Base-by-base conservation (phyloP, 192 early-diverging fungal species). In the Backusella macrospora region DNA sequence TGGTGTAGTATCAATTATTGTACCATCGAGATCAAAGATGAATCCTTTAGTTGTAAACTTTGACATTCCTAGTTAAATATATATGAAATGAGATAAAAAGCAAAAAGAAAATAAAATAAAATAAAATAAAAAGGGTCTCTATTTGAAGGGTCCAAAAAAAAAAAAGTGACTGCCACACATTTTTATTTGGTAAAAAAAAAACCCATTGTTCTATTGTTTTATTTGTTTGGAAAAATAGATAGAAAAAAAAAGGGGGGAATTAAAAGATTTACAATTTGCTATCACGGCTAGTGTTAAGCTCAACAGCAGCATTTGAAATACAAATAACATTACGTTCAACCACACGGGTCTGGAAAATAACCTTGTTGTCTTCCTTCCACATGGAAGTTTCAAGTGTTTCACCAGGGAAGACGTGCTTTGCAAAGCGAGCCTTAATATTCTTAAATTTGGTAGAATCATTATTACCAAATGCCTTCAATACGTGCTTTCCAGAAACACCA, bases 321-420 rank as follows among this genome's bases (percentile, higher is more conserved):
- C 89, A 93, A 69, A 97, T 89, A 3, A 85, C 89, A 74, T 98
- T 88, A 26, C 97, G 90, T 84, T 99, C 98, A 55, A 99, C 96
- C 8, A 94, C 91, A 38, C 94, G 92, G 48, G 94, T 93, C 80
- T 95, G 91, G 91, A 98, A 99, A 72, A 99, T 84, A 16, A 99
- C 89, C 77, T 93, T 94, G 82, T 86, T 88, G 5, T 90, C 90
- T 73, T 95, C 92, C 73, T 90, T 84, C 98, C 98, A 99, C 90
- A 99, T 94, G 82, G 95, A 92, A n/a, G 97, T 99, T 83, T 97
- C 93, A 39, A 99, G 87, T 18, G 97, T 99, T 84, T 99, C 97
- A 16, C 98, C 97, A 26, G 98, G 98, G 83, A 93, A 89, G 73
- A 98, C 96, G 26, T 91, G 91, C 45, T 90, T 88, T 47, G 91